Percentiles rank a stretch among this genome's conserved stretches.
Evolutionary conservation across 148 eudicot species (phyloP).

Genomic region (Rhododendron ferrugineum): DNA sequence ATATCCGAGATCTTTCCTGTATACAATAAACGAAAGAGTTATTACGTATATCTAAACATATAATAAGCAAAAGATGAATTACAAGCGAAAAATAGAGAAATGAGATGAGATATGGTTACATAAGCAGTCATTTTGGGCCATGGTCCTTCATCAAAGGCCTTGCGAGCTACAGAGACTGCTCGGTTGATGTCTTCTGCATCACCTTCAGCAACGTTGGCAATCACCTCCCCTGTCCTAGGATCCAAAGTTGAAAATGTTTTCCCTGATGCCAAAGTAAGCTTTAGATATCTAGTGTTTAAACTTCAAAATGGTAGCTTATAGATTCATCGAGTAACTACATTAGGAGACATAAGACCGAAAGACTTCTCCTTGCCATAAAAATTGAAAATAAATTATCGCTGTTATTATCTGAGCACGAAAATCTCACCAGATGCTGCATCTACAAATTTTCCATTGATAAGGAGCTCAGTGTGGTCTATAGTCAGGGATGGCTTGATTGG

Average conservation of each 20-base stretch:
- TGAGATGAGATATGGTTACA: slow-evolving; percentile 23
- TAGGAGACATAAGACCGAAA: neutral
- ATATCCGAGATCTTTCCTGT: slow-evolving; percentile 47
- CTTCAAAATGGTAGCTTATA: neutral
- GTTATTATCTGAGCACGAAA: neutral
- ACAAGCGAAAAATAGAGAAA: neutral
- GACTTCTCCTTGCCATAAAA: neutral
- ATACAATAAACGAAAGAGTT: neutral
- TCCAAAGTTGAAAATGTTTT: slow-evolving; percentile 53
- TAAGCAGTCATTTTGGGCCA: slow-evolving; percentile 78
- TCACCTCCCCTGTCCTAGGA: slow-evolving; percentile 58
- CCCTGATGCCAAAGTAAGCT: slow-evolving; percentile 29
- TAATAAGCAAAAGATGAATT: neutral
- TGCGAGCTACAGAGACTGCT: slow-evolving; percentile 65
- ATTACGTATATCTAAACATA: neutral
- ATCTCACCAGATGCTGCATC: slow-evolving; percentile 60
- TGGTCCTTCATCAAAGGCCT: slow-evolving; percentile 71
- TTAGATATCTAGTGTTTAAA: neutral
- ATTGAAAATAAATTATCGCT: neutral
- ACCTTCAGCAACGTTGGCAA: slow-evolving; percentile 57
- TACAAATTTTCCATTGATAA: slow-evolving; percentile 51
- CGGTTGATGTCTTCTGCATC: slow-evolving; percentile 59
- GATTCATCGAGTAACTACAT: neutral
- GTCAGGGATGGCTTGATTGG: slow-evolving; percentile 46
- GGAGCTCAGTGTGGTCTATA: slow-evolving; percentile 44